Base-by-base conservation (phyloP, 176 grass and related monocot species). In the Eleusine indica region DNA sequence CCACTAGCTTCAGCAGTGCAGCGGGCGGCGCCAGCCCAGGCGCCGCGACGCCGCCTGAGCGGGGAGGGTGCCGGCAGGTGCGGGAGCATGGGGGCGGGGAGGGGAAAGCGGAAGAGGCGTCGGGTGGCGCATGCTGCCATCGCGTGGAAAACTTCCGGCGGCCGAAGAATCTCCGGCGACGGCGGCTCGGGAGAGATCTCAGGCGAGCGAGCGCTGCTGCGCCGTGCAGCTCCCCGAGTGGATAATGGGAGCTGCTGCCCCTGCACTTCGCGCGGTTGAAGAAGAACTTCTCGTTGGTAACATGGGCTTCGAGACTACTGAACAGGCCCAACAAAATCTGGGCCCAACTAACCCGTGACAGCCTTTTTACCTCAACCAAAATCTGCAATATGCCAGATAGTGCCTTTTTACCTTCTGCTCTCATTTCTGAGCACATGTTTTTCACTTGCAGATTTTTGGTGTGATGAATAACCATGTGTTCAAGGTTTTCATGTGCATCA, bases 71-170 rank as follows among this genome's bases (percentile, higher is more conserved):
- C 25, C 25, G 63, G 19, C 25, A 56, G 44, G 44, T 12, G 79
- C 16, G 74, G 25, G 28, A 82, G 57, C 58, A 76, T 87, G 42
- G 49, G 71, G 42, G 77, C 25, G 6, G 49, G 17, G 49, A 88
- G 64, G 16, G 62, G n/a, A 42, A 57, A 69, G 66, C 53, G 75
- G 68, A 81, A 32, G 60, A 77, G 71, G 65, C 83, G 39, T 35
- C 78, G 32, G 35, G 78, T 25, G 56, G 86, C 29, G 29, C 30
- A 89, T 7, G 84, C 15, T n/a, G 65, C 70, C 87, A 89, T 89
- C 16, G 63, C 52, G 28, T 15, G 49, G 49, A 25, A 30, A 68
- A 18, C 77, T 57, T 46, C 47, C 54, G 35, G 10, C 19, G 22
- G 42, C 85, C 40, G 52, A 25, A 70, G 74, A 68, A 56, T 8